A percentile compares a stretch with the other conserved stretches of the same genome.
Conservation (phyloP, 805 yeast genomes). For the Kregervanrija fluxuum region DNA sequence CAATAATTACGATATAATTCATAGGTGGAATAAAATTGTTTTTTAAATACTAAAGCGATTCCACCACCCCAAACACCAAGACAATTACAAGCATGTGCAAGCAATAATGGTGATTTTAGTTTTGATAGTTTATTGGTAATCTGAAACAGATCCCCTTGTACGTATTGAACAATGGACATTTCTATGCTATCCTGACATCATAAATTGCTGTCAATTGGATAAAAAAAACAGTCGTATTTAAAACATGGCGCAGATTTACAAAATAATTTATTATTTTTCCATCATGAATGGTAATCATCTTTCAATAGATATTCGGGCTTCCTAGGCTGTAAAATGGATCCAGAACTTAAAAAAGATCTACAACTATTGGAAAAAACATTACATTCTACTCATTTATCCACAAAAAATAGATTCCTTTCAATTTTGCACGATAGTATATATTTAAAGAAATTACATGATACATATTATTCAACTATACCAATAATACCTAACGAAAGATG, state of each 20-base stretch:
- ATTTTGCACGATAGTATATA: constrained; percentile 55
- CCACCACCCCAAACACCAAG: constrained; percentile 85
- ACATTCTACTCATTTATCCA: constrained; percentile 9
- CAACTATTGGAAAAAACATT: constrained; percentile 6
- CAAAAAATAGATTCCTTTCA: constrained; percentile 53
- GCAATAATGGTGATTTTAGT: constrained; percentile 31
- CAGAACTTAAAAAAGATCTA: constrained; percentile 12
- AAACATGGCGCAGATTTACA: too few relatives aligned
- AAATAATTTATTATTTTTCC: too few relatives aligned
- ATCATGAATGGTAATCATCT: too few relatives aligned
- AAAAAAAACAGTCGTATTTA: too few relatives aligned
- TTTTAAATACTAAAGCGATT: constrained; percentile 53
- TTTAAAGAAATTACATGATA: constrained; percentile 33
- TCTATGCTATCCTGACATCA: too few relatives aligned
- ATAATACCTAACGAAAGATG: constrained; percentile 75
- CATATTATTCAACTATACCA: constrained; percentile 30
- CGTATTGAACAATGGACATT: constrained; percentile 24
- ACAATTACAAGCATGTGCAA: constrained; percentile 79
- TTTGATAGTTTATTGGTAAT: constrained; percentile 11
- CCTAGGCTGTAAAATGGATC: constrained; percentile 8
- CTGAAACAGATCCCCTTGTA: constrained; percentile 52
- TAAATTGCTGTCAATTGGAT: too few relatives aligned
- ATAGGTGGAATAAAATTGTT: constrained; percentile 51
- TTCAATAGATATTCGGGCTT: too few relatives aligned
- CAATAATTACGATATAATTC: constrained; percentile 40